Conservation (phyloP, 106 monocot genomes). For the Triglochin maritima region DNA sequence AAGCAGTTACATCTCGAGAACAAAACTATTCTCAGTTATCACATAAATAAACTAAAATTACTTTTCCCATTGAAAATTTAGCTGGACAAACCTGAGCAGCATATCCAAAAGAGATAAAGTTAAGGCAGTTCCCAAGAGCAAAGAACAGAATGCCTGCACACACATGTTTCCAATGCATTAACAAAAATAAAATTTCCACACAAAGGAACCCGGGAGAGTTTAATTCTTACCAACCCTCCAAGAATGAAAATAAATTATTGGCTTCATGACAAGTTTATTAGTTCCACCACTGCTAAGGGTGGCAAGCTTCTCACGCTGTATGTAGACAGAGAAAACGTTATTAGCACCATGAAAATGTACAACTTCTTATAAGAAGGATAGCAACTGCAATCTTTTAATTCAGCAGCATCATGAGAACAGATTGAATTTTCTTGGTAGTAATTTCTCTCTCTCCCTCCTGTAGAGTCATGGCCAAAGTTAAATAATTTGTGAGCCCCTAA, state of each 20-base stretch:
- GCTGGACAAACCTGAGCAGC: conserved; percentile 73
- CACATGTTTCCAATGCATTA: background rate
- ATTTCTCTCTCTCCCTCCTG: no score
- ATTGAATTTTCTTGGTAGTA: no score
- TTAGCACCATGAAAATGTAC: no score
- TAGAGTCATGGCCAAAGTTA: no score
- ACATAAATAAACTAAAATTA: background rate
- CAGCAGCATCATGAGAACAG: background rate
- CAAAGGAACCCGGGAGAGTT: background rate
- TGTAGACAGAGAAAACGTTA: background rate
- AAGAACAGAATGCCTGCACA: conserved; percentile 72
- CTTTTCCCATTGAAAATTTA: background rate
- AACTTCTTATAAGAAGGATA: no score
- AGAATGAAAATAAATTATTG: conserved; percentile 73
- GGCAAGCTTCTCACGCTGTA: conserved; percentile 63
- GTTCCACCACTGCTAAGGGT: conserved; percentile 34
- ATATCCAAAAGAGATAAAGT: conserved; percentile 94
- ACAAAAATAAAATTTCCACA: background rate
- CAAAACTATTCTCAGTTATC: background rate
- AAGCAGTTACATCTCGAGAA: background rate
- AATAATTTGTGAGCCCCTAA: no score
- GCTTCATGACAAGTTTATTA: conserved; percentile 53
- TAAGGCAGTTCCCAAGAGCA: conserved; percentile 81
- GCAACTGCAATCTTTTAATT: background rate
- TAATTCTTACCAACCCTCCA: conserved; percentile 78